Evolutionary conservation across 2,329 filamentous ascomycete genomes (phyloP).

Genomic region (Diaporthe sp.): DNA sequence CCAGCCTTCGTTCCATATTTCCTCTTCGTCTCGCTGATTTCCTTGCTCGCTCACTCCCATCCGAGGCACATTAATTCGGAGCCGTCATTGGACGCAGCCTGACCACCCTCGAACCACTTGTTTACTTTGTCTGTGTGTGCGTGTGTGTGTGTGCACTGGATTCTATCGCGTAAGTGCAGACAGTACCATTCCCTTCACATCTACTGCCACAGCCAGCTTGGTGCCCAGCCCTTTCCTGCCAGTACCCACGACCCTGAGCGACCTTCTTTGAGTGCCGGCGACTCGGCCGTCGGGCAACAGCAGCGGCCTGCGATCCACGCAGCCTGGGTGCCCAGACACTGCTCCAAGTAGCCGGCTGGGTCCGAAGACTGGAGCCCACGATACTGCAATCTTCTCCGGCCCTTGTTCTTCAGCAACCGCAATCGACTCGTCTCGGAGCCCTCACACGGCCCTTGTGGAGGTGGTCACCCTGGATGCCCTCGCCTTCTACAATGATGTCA

Average conservation of each 20-base stretch:
- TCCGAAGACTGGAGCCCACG: slow-evolving; percentile 21
- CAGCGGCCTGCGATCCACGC: slow-evolving; percentile 13
- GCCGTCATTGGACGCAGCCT: slow-evolving; percentile 20
- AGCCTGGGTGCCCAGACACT: slow-evolving; percentile 10
- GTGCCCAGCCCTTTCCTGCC: background rate
- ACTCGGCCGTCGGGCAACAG: background rate
- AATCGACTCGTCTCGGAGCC: background rate
- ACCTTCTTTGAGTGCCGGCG: background rate
- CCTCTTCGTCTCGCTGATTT: slow-evolving; percentile 21
- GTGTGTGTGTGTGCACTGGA: slow-evolving; percentile 13
- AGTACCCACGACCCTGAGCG: background rate
- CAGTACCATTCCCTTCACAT: background rate
- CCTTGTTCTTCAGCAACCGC: slow-evolving; percentile 16
- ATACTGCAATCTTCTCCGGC: slow-evolving; percentile 20
- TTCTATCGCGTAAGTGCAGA: slow-evolving; percentile 18
- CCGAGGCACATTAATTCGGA: slow-evolving; percentile 1
- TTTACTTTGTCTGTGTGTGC: slow-evolving; percentile 20
- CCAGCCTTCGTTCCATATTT: slow-evolving; percentile 20
- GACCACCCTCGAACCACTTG: slow-evolving; percentile 2
- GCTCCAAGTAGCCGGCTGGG: slow-evolving; percentile 12
- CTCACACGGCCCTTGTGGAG: background rate
- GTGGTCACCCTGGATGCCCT: background rate
- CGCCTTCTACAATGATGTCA: slow-evolving; percentile 13
- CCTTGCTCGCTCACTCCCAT: slow-evolving; percentile 13
- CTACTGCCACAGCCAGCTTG: background rate